These are phyloP conservation scores for Mortierella polycephala DNA, from an alignment of 371 early-diverging fungal genomes.

Conservation along the genomic window DNA sequence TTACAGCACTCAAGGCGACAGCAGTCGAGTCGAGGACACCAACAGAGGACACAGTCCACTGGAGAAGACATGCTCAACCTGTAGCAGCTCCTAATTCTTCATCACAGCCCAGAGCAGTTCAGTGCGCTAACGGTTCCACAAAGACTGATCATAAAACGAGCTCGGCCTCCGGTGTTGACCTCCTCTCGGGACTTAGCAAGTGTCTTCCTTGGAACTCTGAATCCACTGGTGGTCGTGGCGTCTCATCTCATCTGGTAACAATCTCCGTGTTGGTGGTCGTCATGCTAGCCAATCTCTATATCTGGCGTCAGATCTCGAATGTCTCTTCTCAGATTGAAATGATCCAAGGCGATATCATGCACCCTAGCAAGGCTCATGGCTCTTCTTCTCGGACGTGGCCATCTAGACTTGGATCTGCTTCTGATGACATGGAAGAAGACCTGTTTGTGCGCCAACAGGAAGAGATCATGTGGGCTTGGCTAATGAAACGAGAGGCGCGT, in stretches of 20 bases:
- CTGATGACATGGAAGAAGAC: constrained; percentile 12
- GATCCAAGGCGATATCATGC: constrained; percentile 24
- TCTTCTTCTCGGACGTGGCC: constrained; percentile 2
- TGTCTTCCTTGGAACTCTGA: too few species aligned
- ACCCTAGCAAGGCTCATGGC: background rate
- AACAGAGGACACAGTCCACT: background rate
- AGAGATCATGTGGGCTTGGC: constrained; percentile 54
- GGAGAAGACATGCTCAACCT: too few species aligned
- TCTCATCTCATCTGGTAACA: constrained; percentile 8
- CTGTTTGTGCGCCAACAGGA: constrained; percentile 29
- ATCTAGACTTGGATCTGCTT: constrained; percentile 8
- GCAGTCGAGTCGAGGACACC: background rate
- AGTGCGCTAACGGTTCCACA: background rate
- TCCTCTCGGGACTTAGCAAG: too few species aligned
- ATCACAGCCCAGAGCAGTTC: too few species aligned
- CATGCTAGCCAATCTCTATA: constrained; percentile 33
- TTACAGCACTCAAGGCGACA: background rate
- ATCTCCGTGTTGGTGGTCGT: constrained; percentile 23
- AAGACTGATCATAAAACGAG: too few species aligned
- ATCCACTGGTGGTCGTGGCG: too few species aligned
- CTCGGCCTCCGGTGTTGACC: too few species aligned
- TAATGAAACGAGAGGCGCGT: constrained; percentile 40
- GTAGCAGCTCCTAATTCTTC: too few species aligned
- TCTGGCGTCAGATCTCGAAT: constrained; percentile 41
- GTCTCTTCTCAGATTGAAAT: constrained; percentile 40